Conservation (phyloP, 495 filamentous ascomycete species). For the Neurospora sp. region DNA sequence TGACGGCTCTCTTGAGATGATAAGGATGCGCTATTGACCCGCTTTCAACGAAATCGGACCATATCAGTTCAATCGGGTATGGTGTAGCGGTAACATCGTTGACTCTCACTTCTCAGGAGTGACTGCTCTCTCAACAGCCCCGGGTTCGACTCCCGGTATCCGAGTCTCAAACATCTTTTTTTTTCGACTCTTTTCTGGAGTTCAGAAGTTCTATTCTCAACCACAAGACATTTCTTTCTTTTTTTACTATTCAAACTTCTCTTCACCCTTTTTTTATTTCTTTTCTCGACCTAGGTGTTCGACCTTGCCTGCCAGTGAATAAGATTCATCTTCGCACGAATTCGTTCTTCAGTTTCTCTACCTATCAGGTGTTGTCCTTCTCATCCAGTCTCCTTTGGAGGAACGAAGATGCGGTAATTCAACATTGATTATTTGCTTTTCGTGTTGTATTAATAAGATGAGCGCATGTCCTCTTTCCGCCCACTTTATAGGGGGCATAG, state of each 20-base stretch:
- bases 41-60: not conserved
- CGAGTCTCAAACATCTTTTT: not conserved
- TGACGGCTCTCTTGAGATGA: not conserved
- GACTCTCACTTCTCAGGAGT: not conserved
- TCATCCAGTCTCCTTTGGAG: not conserved
- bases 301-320: not conserved
- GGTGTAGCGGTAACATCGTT: not conserved
- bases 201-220: not conserved
- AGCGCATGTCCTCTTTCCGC: not conserved
- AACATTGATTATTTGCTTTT: not conserved
- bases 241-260: not conserved
- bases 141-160: not conserved
- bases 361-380: not conserved
- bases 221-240: not conserved
- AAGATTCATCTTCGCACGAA: not conserved
- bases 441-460: not conserved
- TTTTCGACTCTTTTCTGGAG: not conserved
- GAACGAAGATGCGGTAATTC: not conserved
- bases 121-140: not conserved
- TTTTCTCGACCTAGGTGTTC: not conserved
- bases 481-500: not conserved
- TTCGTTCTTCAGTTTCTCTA: not conserved
- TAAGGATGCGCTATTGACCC: not conserved
- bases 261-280: not conserved
- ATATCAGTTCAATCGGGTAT: not conserved